Base-by-base conservation (phyloP, 176 grass and related monocot species). In the Aegilops longissima region DNA sequence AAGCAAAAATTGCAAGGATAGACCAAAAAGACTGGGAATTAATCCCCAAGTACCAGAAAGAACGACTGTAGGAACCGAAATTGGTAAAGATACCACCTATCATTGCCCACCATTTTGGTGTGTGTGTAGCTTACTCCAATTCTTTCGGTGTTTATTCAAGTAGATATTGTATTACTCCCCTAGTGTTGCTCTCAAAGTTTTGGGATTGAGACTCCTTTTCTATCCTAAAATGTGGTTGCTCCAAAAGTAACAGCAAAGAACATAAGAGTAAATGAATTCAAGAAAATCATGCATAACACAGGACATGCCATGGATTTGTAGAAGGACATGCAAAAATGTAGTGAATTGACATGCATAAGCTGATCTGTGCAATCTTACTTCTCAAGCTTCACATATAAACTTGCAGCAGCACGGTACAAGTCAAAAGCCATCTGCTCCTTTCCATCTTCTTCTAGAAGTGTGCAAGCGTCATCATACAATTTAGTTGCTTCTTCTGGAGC, bases 351-450 rank as follows among this genome's bases (percentile, higher is more conserved):
- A 90, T 0, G 29, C n/a, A 74, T 17, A 73, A 80, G 67, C 20
- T 42, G 35, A 58, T 73, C 21, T 71, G 17, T 23, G 21, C 29
- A 61, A 73, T 82, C 80, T 91, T 89, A 95, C 94, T 88, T 93
- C 83, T 95, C 94, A 70, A 93, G 91, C 86, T 94, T 96, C 56
- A 96, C 39, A 69, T 94, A 94, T 51, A 94, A 82, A 87, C 78
- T 87, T 62, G 92, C 90, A 4, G 88, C 88, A 83, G 92, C 82
- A 64, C 92, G 97, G 61, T 96, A 99, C 77, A 99, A 90, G 59
- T 99, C 97, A 83, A 99, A 99, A 78, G 94, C 92, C 97, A 99
- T 99, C 79, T 96, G 94, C 67, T 99, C 92, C 83, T 96, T 99
- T 45, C 92, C 94, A 91, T 99, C 97, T 30, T 99, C 97, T 91